These are phyloP conservation scores for Apostasia ramifera DNA, from an alignment of 106 monocot genomes.

Conservation along the genomic window DNA sequence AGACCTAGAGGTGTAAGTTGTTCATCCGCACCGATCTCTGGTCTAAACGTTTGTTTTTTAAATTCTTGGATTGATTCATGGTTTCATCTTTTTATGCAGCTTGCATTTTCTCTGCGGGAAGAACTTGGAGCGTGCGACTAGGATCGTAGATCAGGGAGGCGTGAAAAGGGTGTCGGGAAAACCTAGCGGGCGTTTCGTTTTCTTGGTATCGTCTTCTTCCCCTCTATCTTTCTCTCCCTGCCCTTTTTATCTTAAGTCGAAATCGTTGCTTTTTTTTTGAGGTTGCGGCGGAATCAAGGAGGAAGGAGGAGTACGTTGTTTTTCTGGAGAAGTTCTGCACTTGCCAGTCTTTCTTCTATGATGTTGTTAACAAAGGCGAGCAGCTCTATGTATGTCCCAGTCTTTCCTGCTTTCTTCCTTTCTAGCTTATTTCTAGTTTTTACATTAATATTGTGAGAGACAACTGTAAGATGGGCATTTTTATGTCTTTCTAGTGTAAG, in stretches of 20 bases:
- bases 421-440: not conserved
- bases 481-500: constrained; percentile 58
- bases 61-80: not conserved
- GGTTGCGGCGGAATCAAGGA: constrained; percentile 85
- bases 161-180: constrained; percentile 35
- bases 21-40: not conserved
- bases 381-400: constrained; percentile 62
- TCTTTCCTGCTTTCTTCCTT: not conserved
- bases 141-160: constrained; percentile 60
- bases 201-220: constrained; percentile 26
- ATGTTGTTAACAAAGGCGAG: constrained; percentile 75
- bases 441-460: not conserved
- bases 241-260: not conserved
- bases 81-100: constrained; percentile 15
- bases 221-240: not conserved
- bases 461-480: not conserved
- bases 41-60: not conserved
- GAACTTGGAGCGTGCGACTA: constrained; percentile 63
- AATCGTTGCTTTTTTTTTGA: constrained; percentile 3
- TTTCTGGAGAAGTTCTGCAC: constrained; percentile 86
- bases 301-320: constrained; percentile 88
- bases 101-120: constrained; percentile 63
- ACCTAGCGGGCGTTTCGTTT: constrained; percentile 58
- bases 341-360: constrained; percentile 94
- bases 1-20: constrained; percentile 44